These are phyloP conservation scores for Xylaria sp. DNA, from an alignment of 2,329 filamentous ascomycete genomes.

Conservation along the genomic window DNA sequence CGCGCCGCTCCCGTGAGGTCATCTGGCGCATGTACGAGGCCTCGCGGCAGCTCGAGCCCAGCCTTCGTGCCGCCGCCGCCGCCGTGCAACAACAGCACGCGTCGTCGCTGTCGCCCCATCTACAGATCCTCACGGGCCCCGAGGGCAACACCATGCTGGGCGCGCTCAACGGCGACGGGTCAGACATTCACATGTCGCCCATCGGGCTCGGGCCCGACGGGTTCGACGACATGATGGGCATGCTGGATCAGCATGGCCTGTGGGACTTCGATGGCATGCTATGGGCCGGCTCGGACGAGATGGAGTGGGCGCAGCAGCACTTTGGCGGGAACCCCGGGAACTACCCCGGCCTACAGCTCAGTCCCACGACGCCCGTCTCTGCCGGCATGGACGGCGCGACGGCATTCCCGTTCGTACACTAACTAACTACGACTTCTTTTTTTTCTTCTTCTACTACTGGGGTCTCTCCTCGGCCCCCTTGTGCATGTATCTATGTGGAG, in stretches of 20 bases:
- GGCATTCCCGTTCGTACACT: conserved; percentile 57
- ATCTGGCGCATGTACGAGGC: conserved; percentile 72
- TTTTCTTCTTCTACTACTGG: conserved; percentile 4
- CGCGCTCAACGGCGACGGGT: conserved; percentile 49
- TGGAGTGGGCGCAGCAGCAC: conserved; percentile 49
- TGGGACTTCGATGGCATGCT: conserved; percentile 68
- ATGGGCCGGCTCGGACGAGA: conserved; percentile 58
- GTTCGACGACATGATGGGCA: conserved; percentile 62
- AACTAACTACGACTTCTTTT: conserved; percentile 34
- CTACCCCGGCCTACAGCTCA: conserved; percentile 43
- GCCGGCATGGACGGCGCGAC: conserved; percentile 51
- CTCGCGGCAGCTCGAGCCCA: conserved; percentile 54
- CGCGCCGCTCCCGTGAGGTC: conserved; percentile 70
- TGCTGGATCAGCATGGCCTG: conserved; percentile 63
- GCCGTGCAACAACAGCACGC: conserved; percentile 44
- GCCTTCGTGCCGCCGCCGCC: conserved; percentile 42
- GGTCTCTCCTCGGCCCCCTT: conserved; percentile 9
- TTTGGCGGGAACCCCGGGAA: conserved; percentile 43
- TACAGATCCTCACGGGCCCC: conserved; percentile 51
- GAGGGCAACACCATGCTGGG: conserved; percentile 44
- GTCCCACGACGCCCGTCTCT: conserved; percentile 45
- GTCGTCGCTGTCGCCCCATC: conserved; percentile 35
- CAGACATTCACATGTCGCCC: conserved; percentile 61
- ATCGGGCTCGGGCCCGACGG: conserved; percentile 62
- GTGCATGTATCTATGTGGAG: conserved; percentile 17